Conservation (phyloP, 768 basidiomycete genomes). For the Grammothele lineata region DNA sequence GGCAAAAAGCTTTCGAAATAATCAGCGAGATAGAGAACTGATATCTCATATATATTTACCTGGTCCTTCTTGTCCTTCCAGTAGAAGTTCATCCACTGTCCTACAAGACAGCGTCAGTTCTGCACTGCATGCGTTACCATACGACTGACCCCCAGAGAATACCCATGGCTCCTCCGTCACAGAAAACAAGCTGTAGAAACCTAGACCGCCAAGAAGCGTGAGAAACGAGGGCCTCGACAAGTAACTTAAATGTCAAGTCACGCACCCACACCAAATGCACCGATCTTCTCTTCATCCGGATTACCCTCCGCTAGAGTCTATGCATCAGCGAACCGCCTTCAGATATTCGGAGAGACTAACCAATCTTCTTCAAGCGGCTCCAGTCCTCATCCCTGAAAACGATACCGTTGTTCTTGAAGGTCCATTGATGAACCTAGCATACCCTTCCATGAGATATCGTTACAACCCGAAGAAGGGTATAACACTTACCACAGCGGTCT, state of each 20-base stretch:
- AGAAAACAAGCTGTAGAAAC: slow-evolving; percentile 79
- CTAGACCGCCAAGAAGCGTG: slow-evolving; percentile 31
- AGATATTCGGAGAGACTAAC: slow-evolving; percentile 28
- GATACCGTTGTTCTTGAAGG: slow-evolving; percentile 85
- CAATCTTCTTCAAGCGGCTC: slow-evolving; percentile 86
- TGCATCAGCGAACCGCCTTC: neutral
- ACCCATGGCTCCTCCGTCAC: slow-evolving; percentile 83
- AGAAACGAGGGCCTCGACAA: neutral
- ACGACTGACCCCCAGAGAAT: slow-evolving; percentile 59
- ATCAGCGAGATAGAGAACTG: slow-evolving; percentile 45
- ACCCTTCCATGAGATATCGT: neutral
- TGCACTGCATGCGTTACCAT: neutral
- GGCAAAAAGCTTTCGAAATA: slow-evolving; percentile 60
- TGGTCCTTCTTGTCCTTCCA: slow-evolving; percentile 95
- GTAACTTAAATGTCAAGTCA: too few relatives aligned
- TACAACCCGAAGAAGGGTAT: too few relatives aligned
- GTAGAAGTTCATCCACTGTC: slow-evolving; percentile 92
- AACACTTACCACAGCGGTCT: slow-evolving; percentile 55
- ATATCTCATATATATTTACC: slow-evolving; percentile 60
- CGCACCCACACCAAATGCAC: slow-evolving; percentile 87
- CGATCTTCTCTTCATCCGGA: slow-evolving; percentile 92
- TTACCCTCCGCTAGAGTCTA: slow-evolving; percentile 73
- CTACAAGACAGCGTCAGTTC: slow-evolving; percentile 28
- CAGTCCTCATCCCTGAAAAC: slow-evolving; percentile 84
- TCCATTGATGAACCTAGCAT: slow-evolving; percentile 70